phyloP scores from a whole-genome alignment of 2,329 filamentous ascomycete species.

The Colletotrichum sublineola region DNA sequence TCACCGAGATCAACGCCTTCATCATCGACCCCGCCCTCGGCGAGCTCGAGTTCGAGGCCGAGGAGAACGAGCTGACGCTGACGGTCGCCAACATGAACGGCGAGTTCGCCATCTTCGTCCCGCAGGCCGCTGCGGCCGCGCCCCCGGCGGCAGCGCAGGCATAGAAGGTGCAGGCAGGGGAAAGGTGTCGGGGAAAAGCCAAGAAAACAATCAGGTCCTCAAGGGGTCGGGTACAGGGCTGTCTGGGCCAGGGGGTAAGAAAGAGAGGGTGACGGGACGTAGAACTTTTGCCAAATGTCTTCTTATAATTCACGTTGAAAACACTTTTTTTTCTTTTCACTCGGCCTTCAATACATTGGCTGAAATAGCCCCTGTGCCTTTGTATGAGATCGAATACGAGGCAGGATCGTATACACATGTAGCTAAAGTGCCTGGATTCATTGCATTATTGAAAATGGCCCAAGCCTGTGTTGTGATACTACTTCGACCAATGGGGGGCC shows the following conservation, averaged over 20 bases:
- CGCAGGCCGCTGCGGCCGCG: constrained; percentile 38
- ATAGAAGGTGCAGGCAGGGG: not conserved
- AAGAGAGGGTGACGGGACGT: not conserved
- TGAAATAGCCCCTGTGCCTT: not conserved
- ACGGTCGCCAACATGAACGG: constrained; percentile 50
- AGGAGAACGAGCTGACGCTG: constrained; percentile 55
- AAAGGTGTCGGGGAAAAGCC: not conserved
- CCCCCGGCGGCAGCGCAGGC: not conserved
- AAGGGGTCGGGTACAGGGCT: rapidly evolving
- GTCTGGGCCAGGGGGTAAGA: not conserved
- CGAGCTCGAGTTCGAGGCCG: constrained; percentile 58
- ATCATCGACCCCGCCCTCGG: constrained; percentile 52
- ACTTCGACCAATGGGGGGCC: not conserved
- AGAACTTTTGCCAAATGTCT: not conserved
- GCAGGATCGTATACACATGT: not conserved
- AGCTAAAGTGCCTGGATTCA: not conserved
- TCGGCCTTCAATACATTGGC: not conserved
- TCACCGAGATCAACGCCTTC: constrained; percentile 52
- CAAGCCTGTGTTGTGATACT: not conserved
- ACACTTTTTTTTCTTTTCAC: not conserved
- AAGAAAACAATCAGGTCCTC: not conserved
- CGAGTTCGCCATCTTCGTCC: constrained; percentile 53
- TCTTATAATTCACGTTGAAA: not conserved
- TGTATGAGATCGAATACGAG: not conserved
- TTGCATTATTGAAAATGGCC: too few species aligned